These are phyloP conservation scores for Casuarina equisetifolia DNA, from an alignment of 306 rosid genomes.

Conservation along the genomic window DNA sequence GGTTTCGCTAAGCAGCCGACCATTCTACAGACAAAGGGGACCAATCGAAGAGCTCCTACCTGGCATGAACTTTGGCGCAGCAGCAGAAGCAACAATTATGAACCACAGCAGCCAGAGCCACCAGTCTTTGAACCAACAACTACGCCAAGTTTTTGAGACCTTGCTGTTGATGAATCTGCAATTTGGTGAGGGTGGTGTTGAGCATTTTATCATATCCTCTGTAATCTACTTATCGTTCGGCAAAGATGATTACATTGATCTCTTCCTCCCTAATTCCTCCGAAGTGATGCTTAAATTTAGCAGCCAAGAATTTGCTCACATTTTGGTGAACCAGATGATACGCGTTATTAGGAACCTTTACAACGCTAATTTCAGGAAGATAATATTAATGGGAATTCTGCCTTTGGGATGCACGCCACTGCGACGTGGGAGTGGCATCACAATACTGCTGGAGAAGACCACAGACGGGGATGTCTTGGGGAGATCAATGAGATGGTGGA, in stretches of 20 bases:
- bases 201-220: slow-evolving; percentile 60
- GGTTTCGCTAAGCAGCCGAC: slow-evolving; percentile 43
- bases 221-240: slow-evolving; percentile 75
- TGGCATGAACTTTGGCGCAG: slow-evolving; percentile 82
- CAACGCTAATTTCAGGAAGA: slow-evolving; percentile 60
- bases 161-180: slow-evolving; percentile 66
- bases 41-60: slow-evolving; percentile 47
- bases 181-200: slow-evolving; percentile 37
- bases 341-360: slow-evolving; percentile 63
- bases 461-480: slow-evolving; percentile 41
- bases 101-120: slow-evolving; percentile 54
- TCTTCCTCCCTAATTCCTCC: slow-evolving; percentile 45
- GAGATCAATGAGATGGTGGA: slow-evolving; percentile 49
- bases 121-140: slow-evolving; percentile 84
- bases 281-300: slow-evolving; percentile 18
- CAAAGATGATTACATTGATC: slow-evolving; percentile 66
- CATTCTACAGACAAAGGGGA: slow-evolving; percentile 72
- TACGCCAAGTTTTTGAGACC: slow-evolving; percentile 73
- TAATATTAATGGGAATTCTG: slow-evolving; percentile 65
- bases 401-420: slow-evolving; percentile 80
- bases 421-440: slow-evolving; percentile 27
- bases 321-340: slow-evolving; percentile 64
- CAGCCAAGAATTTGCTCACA: slow-evolving; percentile 41
- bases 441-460: slow-evolving; percentile 19
- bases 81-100: slow-evolving; percentile 79